phyloP scores from a whole-genome alignment of 2,329 filamentous ascomycete species.

The Ascochyta rabiei region DNA sequence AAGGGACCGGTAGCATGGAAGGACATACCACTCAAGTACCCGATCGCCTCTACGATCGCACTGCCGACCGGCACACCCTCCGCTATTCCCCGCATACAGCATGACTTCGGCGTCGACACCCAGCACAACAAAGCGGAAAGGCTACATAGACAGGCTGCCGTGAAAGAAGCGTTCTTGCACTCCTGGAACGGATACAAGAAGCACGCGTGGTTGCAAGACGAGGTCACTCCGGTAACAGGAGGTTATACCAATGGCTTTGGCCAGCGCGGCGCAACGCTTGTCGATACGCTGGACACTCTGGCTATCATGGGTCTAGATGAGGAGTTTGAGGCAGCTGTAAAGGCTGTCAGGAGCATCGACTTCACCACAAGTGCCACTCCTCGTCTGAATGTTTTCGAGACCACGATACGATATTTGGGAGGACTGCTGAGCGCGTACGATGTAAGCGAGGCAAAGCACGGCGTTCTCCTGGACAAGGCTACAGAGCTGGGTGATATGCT shows the following conservation, averaged over 20 bases:
- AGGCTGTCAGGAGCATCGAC: constrained; percentile 60
- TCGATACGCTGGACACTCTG: constrained; percentile 66
- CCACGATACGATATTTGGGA: constrained; percentile 49
- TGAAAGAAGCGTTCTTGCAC: constrained; percentile 47
- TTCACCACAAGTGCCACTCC: constrained; percentile 53
- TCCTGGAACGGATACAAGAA: constrained; percentile 59
- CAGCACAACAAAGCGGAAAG: constrained; percentile 40
- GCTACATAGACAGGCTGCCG: constrained; percentile 38
- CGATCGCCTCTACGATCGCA: constrained; percentile 38
- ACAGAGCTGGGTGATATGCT: constrained; percentile 52
- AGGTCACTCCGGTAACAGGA: constrained; percentile 58
- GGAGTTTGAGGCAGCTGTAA: constrained; percentile 62
- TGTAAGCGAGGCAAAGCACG: constrained; percentile 43
- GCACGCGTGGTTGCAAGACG: constrained; percentile 60
- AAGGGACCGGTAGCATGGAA: constrained; percentile 44
- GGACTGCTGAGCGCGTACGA: constrained; percentile 49
- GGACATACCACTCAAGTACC: constrained; percentile 37
- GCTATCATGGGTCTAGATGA: constrained; percentile 65
- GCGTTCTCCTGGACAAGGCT: constrained; percentile 47
- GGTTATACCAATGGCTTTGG: constrained; percentile 57
- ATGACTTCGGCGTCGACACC: constrained; percentile 45
- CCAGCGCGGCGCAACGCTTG: constrained; percentile 64
- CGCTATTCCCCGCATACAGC: constrained; percentile 47
- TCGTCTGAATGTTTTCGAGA: constrained; percentile 49
- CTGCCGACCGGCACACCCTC: constrained; percentile 40